These are phyloP conservation scores for Elongisporangium undulatum DNA, from an alignment of 352 stramenopile genomes.

Conservation along the genomic window DNA sequence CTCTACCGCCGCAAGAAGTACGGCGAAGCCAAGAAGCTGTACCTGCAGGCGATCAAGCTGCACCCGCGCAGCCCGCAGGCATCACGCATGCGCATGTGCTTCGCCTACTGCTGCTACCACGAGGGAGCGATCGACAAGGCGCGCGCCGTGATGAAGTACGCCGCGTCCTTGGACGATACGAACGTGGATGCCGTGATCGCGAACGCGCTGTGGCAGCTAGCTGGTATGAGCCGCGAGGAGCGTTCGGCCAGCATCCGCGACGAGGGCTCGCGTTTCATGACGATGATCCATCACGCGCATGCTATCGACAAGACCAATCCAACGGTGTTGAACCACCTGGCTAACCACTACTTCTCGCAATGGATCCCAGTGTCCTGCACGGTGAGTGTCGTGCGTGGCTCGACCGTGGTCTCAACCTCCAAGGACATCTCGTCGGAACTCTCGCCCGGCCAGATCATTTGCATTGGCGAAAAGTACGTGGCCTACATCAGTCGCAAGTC, in stretches of 20 bases:
- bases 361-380: conserved; percentile 92
- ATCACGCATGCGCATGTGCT: conserved; percentile 92
- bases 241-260: conserved; percentile 74
- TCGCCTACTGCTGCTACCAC: conserved; percentile 95
- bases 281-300: conserved; percentile 89
- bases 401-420: conserved; percentile 74
- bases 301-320: conserved; percentile 86
- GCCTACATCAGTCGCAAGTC: conserved; percentile 78
- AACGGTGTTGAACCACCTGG: conserved; percentile 95
- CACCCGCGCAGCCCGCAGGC: conserved; percentile 90
- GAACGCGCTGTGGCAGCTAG: conserved; percentile 90
- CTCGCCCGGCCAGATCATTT: conserved; percentile 90
- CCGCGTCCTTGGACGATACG: conserved; percentile 76
- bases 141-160: conserved; percentile 81
- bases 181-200: conserved; percentile 95
- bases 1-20: conserved; percentile 88
- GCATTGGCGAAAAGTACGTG: conserved; percentile 91
- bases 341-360: conserved; percentile 98
- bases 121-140: conserved; percentile 89
- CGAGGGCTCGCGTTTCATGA: conserved; percentile 89
- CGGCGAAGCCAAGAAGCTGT: conserved; percentile 89
- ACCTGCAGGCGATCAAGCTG: conserved; percentile 92
- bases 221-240: conserved; percentile 71
- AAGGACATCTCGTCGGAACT: conserved; percentile 88
- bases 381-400: conserved; percentile 82